phyloP scores from a whole-genome alignment of 768 basidiomycete genomes.

The Pulveroboletus sp. region DNA sequence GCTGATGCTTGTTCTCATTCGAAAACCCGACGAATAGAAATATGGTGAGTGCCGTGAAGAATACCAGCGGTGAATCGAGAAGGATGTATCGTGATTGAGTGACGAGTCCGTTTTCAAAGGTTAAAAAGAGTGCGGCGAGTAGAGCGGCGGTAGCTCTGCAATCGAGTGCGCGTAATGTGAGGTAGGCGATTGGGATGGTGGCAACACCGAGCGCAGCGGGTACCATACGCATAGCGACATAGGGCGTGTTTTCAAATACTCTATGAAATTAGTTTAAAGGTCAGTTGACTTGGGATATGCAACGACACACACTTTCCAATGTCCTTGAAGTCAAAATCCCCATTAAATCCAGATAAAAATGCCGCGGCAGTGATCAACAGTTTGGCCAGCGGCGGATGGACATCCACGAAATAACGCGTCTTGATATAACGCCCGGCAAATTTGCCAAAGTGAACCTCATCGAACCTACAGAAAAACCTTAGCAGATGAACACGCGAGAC shows the following conservation, averaged over 20 bases:
- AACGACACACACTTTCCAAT: constrained; percentile 79
- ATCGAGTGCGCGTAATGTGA: constrained; percentile 90
- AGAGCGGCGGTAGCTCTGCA: constrained; percentile 91
- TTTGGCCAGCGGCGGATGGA: constrained; percentile 96
- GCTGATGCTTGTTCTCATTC: constrained; percentile 82
- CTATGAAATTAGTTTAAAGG: constrained; percentile 37
- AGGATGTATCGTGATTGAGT: constrained; percentile 97
- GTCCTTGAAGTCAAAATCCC: constrained; percentile 95
- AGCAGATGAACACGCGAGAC: background rate
- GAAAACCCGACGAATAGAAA: constrained; percentile 90
- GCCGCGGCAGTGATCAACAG: constrained; percentile 90
- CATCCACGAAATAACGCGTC: constrained; percentile 88
- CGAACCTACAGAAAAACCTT: constrained; percentile 61
- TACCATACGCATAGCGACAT: constrained; percentile 96
- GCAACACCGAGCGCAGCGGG: constrained; percentile 87
- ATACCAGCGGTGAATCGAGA: constrained; percentile 96
- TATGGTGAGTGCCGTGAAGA: constrained; percentile 90
- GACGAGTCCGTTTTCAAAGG: constrained; percentile 94
- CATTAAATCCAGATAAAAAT: constrained; percentile 84
- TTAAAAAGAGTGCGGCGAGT: constrained; percentile 86
- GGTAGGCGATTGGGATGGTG: constrained; percentile 87
- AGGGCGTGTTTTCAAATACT: constrained; percentile 84
- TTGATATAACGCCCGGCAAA: constrained; percentile 95
- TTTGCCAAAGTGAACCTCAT: constrained; percentile 98
- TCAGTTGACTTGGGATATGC: background rate